A percentile compares a stretch with the other conserved stretches of the same genome.
These are phyloP conservation scores for Pseudofabraea citricarpa DNA, from an alignment of 2,329 filamentous ascomycete genomes.

Conservation along the genomic window DNA sequence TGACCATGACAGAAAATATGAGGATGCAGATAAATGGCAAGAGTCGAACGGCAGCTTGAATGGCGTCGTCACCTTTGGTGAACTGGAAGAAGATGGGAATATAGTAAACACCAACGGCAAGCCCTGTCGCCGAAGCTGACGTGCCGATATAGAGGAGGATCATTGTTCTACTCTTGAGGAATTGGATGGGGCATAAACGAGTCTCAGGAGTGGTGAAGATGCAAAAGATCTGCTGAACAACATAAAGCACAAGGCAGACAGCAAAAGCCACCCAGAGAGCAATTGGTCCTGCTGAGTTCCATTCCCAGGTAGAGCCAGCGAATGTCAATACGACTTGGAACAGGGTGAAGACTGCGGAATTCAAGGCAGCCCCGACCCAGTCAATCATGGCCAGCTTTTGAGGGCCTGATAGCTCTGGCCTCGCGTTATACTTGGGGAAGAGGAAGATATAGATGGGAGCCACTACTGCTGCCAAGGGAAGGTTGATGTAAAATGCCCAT, in stretches of 20 bases:
- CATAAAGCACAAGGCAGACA: slow-evolving; percentile 20
- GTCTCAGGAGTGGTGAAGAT: slow-evolving; percentile 14
- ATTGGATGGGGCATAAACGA: slow-evolving; percentile 16
- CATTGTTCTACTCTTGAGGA: slow-evolving; percentile 12
- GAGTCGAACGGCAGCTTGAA: slow-evolving; percentile 34
- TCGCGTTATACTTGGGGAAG: slow-evolving; percentile 8
- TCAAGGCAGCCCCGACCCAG: slow-evolving; percentile 28
- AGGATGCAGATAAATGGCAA: slow-evolving; percentile 34
- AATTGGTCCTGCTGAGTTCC: slow-evolving; percentile 15
- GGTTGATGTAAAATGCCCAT: slow-evolving; percentile 24
- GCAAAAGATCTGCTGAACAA: slow-evolving; percentile 12
- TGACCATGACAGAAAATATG: slow-evolving; percentile 31
- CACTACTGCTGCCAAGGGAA: slow-evolving; percentile 28
- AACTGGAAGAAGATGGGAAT: slow-evolving; percentile 45
- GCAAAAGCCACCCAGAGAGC: slow-evolving; percentile 36
- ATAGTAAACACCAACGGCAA: slow-evolving; percentile 40
- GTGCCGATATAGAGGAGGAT: slow-evolving; percentile 35
- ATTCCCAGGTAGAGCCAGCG: slow-evolving; percentile 20
- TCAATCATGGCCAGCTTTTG: slow-evolving; percentile 22
- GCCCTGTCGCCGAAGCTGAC: slow-evolving; percentile 38
- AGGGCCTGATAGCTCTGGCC: slow-evolving; percentile 2
- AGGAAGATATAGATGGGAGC: slow-evolving; percentile 17
- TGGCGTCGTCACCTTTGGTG: slow-evolving; percentile 39
- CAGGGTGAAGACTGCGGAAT: slow-evolving; percentile 18
- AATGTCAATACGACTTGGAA: slow-evolving; percentile 24